These are phyloP conservation scores for Metschnikowia orientalis DNA, from an alignment of 805 yeast genomes.

Conservation along the genomic window DNA sequence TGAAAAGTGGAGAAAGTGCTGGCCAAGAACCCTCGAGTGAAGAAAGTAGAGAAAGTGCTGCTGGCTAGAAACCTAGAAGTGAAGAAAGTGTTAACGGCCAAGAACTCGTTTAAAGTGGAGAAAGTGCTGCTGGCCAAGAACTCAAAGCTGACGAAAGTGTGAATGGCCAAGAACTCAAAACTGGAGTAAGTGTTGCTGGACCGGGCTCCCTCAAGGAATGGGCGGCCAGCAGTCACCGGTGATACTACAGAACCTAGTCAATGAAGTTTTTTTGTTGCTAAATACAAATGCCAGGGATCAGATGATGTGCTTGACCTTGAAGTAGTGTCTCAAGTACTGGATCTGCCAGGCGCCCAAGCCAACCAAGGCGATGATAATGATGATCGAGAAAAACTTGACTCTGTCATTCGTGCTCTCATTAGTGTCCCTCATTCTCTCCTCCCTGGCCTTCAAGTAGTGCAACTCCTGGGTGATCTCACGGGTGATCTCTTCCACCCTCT, in stretches of 20 bases:
- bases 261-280: no score
- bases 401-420: conserved; percentile 94
- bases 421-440: conserved; percentile 90
- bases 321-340: conserved; percentile 85
- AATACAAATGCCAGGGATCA: conserved; percentile 22
- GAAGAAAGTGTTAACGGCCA: no score
- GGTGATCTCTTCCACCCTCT: conserved; percentile 80
- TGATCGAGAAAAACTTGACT: conserved; percentile 79
- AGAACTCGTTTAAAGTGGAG: no score
- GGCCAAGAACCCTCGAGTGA: no score
- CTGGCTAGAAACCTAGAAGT: no score
- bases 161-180: background rate
- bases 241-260: no score
- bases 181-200: background rate
- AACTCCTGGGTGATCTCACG: conserved; percentile 77
- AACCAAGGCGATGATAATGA: conserved; percentile 63
- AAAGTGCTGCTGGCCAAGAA: no score
- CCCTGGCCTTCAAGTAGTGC: conserved; percentile 81
- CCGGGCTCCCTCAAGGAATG: no score
- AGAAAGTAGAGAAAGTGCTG: no score
- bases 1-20: no score
- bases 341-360: conserved; percentile 91
- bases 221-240: no score
- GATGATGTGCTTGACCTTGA: conserved; percentile 78
- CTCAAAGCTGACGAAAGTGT: background rate